These are phyloP conservation scores for Hypoxylon cercidicola DNA, from an alignment of 495 filamentous ascomycete genomes.

Conservation along the genomic window DNA sequence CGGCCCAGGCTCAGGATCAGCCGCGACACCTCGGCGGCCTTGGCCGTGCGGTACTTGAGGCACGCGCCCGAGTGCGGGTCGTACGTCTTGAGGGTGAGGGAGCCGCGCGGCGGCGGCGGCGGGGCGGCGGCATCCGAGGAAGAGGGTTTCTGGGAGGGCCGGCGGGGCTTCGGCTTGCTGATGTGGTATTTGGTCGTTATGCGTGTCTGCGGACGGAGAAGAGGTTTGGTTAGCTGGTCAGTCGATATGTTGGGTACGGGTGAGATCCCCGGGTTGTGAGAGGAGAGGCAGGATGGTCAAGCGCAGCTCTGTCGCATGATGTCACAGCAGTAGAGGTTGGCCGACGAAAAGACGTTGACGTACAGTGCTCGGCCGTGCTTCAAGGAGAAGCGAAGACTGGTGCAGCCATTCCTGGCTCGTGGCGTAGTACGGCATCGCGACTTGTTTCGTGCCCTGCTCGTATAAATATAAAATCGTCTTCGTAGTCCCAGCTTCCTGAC, in stretches of 20 bases:
- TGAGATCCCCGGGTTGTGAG: neutral
- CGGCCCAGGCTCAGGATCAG: slow-evolving; percentile 78
- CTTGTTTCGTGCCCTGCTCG: neutral
- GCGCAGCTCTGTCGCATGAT: neutral
- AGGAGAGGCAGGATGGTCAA: slow-evolving; percentile 1
- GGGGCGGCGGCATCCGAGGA: slow-evolving; percentile 1
- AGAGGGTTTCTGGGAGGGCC: slow-evolving; percentile 37
- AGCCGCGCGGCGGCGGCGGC: slow-evolving; percentile 63
- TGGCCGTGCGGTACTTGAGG: slow-evolving; percentile 91
- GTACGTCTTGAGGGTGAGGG: slow-evolving; percentile 87
- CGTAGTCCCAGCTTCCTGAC: neutral
- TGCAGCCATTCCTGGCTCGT: slow-evolving; percentile 66
- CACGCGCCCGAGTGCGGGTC: slow-evolving; percentile 82
- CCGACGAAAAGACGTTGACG: neutral
- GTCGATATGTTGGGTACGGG: neutral
- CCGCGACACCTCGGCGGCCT: slow-evolving; percentile 87
- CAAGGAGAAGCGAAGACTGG: slow-evolving; percentile 59
- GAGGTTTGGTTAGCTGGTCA: slow-evolving; percentile 22
- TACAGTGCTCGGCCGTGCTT: slow-evolving; percentile 60
- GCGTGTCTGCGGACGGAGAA: slow-evolving; percentile 66
- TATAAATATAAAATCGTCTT: neutral
- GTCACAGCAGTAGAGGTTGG: neutral
- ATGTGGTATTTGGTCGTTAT: slow-evolving; percentile 89
- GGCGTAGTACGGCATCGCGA: slow-evolving; percentile 61
- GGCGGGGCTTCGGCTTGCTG: slow-evolving; percentile 53